These are phyloP conservation scores for Parmelia sp. DNA, from an alignment of 495 filamentous ascomycete species.

Conservation along the genomic window DNA sequence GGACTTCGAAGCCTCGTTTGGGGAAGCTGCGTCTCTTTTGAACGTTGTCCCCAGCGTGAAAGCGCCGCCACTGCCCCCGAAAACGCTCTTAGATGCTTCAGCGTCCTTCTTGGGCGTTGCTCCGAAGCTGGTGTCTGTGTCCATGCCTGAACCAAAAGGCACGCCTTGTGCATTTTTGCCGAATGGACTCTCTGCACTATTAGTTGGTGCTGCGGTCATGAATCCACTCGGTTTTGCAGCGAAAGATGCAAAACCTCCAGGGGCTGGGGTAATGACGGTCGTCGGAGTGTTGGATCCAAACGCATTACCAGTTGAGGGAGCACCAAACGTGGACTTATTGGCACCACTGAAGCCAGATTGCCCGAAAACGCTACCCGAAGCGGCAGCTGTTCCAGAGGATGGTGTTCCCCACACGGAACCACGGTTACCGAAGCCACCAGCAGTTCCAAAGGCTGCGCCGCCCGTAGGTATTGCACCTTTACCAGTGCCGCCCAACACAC, in stretches of 20 bases:
- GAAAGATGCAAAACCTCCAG: constrained; percentile 54
- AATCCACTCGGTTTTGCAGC: constrained; percentile 51
- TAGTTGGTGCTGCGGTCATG: constrained; percentile 36
- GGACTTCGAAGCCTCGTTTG: constrained; percentile 53
- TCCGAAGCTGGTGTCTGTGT: constrained; percentile 33
- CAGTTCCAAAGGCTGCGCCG: constrained; percentile 48
- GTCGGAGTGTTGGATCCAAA: constrained; percentile 13
- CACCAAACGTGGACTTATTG: constrained; percentile 26
- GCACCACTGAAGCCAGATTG: constrained; percentile 26
- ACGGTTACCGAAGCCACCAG: constrained; percentile 34
- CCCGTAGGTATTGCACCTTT: constrained; percentile 15
- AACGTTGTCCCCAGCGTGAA: constrained; percentile 79
- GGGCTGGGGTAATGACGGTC: constrained; percentile 22
- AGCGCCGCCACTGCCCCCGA: constrained; percentile 47
- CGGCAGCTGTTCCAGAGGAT: constrained; percentile 23
- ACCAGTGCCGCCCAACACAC: constrained; percentile 5
- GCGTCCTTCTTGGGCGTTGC: constrained; percentile 33
- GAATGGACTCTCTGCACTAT: constrained; percentile 23
- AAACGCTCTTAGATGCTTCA: constrained; percentile 36
- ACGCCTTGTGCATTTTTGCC: constrained; percentile 26
- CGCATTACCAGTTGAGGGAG: constrained; percentile 5
- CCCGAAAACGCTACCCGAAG: constrained; percentile 29
- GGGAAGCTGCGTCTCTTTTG: constrained; percentile 62
- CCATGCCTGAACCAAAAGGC: constrained; percentile 35
- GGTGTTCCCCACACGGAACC: constrained; percentile 39